Evolutionary conservation across 192 early-diverging fungal genomes (phyloP), one percentile per base, ranked within the genome.

Genomic region (Coemansia sp.): DNA sequence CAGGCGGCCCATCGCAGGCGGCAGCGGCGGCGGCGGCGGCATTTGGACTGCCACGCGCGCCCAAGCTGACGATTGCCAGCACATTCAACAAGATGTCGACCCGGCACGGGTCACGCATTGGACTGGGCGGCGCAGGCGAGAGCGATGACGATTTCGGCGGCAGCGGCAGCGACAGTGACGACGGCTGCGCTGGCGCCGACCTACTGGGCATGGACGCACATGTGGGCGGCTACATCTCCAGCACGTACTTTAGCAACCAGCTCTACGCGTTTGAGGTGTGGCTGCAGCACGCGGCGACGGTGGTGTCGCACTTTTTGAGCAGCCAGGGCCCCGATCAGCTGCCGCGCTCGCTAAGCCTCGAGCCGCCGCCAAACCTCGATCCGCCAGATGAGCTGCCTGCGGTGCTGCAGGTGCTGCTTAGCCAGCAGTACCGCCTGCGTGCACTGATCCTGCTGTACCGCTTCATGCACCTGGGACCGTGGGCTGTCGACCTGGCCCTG

Each of bases 261-360:
- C 80, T 99, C 39, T 92, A 92, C 29, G 94, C 94, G 0, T 99
- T 99, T 64, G 91, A 97, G 58, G 92, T 93, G 14, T 99, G 95
- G 94, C 79, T 99, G 40, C 73, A 76, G 62, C 73, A 76, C 36
- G 72, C 82, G 13, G 84, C 87, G 44, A 92, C 90, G 7, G 80
- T 85, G 1, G 87, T 89, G n/a, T 82, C 86, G 15, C 80, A 84
- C 33, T 82, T 84, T 55, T 53, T 76, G 40, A 27, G 46, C 3
- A 61, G 57, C 30, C 53, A 54, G 34, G 62, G 55, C 0, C 67
- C 73, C 10, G 62, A 76, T 30, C 32, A 65, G 55, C 52, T 46
- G 14, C 73, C 73, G 11, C 60, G 58, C 33, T 76, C 73, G 47
- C 73, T 76, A 26, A 76, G 67, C 43, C 64, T 55, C 4, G 57